Evolutionary conservation across 176 grass and related monocot species (phyloP), one percentile per base, ranked within the genome.

Genomic region (Phoenix dactylifera): DNA sequence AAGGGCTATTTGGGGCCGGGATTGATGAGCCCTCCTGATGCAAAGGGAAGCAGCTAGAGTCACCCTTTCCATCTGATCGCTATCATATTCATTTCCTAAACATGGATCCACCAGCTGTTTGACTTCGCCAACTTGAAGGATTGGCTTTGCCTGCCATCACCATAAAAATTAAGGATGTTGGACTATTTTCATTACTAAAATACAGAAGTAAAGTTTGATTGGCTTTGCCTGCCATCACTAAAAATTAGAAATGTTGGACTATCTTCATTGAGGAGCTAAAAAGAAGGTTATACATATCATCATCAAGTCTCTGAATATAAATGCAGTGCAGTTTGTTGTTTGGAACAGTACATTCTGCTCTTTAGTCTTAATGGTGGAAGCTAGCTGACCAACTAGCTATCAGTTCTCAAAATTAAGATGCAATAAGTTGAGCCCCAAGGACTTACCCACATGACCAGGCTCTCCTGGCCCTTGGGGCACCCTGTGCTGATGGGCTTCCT

Each of bases 371-470:
- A 44, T 44, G 7, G 10, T 44, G 10, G 35, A 44, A 44, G 35
- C 10, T 14, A 44, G 6, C 35, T 14, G 10, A 12, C 0, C 7
- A 44, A 12, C 35, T 9, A 44, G 35, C 1, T 44, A 9, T 44
- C 2, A 12, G 35, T 44, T 6, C 32, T 35, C 9, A 35, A 35
- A 35, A 28, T 28, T 35, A 1, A 9, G 32, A 9, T 35, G 32
- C 32, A 44, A 12, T 14, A 44, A 44, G 35, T 44, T 14, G 35
- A 44, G 35, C 2, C 1, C 10, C 0, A 22, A 18, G 23, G 15
- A 75, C 82, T 86, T 73, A 99, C 94, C 94, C 94, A 99, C 22
- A 80, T 71, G 61, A 99, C 85, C 26, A 99, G 79, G 79, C 94
- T 99, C 58, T 99, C 82, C 4, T 76, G 76, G 16, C 88, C 88